Conservation (phyloP, 306 rosid genomes). For the Malus domestica region ASM211411v1 NC_041802.1:2115501-2116000, state of each 20-base stretch:
- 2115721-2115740: neutral
- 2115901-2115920: neutral
- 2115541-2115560: conserved; percentile 13
- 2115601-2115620: conserved; percentile 88
- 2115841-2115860: neutral
- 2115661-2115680: neutral
- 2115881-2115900: neutral
- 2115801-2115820: neutral
- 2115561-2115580: conserved; percentile 85
- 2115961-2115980: neutral
- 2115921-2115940: neutral
- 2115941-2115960: neutral
- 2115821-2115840: neutral
- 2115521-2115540: conserved; percentile 5
- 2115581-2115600: conserved; percentile 91
- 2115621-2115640: conserved; percentile 83
- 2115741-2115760: neutral
- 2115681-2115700: neutral
- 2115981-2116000: neutral
- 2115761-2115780: neutral
- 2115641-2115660: conserved; percentile 16
- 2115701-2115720: neutral
- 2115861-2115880: neutral
- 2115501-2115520: neutral
- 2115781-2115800: neutral